A percentile compares a stretch with the other conserved stretches of the same genome.
phyloP scores from a whole-genome alignment of 192 early-diverging fungal genomes.

The Mortierella claussenii region DNA sequence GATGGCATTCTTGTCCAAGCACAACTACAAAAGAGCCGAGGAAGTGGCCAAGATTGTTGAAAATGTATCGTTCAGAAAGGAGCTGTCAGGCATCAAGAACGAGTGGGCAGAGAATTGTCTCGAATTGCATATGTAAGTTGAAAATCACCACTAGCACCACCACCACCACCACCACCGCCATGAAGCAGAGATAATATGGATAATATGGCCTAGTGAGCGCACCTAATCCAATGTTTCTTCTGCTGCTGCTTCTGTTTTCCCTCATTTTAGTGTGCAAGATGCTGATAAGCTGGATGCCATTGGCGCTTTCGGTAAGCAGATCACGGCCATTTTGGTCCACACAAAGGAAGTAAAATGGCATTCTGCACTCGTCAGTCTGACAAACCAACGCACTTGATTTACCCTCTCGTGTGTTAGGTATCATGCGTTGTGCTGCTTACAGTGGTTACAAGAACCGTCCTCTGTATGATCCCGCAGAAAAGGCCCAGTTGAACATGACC shows the following conservation, averaged over 20 bases:
- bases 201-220: not conserved
- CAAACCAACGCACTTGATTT: too few species aligned
- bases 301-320: slow-evolving; percentile 70
- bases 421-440: slow-evolving; percentile 76
- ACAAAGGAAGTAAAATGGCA: too few species aligned
- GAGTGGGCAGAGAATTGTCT: slow-evolving; percentile 65
- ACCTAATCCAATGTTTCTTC: not conserved
- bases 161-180: too few species aligned
- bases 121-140: slow-evolving; percentile 72
- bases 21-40: slow-evolving; percentile 56
- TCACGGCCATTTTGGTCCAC: too few species aligned
- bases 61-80: slow-evolving; percentile 73
- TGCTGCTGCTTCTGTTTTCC: not conserved
- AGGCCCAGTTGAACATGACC: slow-evolving; percentile 62
- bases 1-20: slow-evolving; percentile 44
- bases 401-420: slow-evolving; percentile 36
- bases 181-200: too few species aligned
- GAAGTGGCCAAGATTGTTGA: slow-evolving; percentile 67
- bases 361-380: too few species aligned
- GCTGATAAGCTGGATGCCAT: slow-evolving; percentile 80
- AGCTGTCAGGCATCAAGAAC: slow-evolving; percentile 64
- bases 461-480: slow-evolving; percentile 63
- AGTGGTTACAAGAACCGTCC: slow-evolving; percentile 72
- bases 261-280: slow-evolving; percentile 72
- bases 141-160: too few species aligned